Conservation (phyloP, 202 grass and related monocot species). For the Panicum hallii region DNA sequence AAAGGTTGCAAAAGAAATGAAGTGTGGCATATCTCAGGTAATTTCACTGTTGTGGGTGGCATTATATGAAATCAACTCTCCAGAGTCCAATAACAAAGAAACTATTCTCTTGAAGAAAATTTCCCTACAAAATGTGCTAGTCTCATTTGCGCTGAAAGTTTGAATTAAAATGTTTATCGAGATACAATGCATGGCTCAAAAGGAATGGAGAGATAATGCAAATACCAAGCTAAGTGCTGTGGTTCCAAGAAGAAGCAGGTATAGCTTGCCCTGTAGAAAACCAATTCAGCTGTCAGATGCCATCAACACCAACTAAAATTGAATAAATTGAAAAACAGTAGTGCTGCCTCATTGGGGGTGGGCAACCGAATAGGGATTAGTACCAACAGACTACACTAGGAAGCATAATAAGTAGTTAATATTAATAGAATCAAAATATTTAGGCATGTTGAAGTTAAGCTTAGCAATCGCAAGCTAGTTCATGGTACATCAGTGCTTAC, state of each 20-base stretch:
- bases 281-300: conserved; percentile 44
- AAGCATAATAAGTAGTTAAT: conserved; percentile 1
- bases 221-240: conserved; percentile 97
- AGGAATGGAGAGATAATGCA: conserved; percentile 25
- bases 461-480: background rate
- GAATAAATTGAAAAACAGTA: background rate
- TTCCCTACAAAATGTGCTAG: background rate
- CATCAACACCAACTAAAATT: background rate
- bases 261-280: conserved; percentile 88
- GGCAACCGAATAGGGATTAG: background rate
- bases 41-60: background rate
- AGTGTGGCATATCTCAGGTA: background rate
- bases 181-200: conserved; percentile 18
- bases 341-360: background rate
- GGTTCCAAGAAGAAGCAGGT: conserved; percentile 93
- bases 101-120: background rate
- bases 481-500: background rate
- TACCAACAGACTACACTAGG: background rate
- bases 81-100: background rate
- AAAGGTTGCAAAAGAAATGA: background rate
- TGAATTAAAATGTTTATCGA: conserved; percentile 3
- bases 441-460: background rate
- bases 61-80: background rate
- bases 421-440: background rate
- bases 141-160: background rate